Conservation (phyloP, 192 early-diverging fungal genomes). For the Bifiguratus adelaidae region DNA sequence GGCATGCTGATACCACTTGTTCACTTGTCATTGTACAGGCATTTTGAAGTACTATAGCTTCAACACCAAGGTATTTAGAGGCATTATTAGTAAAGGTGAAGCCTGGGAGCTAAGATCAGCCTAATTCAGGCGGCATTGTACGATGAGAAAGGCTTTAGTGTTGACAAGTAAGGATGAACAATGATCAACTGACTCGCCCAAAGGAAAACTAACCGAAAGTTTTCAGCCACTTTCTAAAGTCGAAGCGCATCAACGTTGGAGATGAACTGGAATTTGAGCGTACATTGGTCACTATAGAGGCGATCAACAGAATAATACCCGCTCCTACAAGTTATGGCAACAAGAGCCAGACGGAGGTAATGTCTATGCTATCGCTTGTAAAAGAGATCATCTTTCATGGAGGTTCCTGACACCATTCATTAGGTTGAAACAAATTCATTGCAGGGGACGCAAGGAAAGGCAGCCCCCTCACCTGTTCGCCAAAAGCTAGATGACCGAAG, state of each 20-base stretch:
- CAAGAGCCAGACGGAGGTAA: background rate
- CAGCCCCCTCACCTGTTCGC: background rate
- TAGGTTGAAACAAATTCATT: background rate
- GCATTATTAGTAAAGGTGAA: background rate
- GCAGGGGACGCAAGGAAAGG: background rate
- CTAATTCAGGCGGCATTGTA: slow-evolving; percentile 23
- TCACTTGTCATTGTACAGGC: slow-evolving; percentile 1
- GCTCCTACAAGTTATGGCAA: background rate
- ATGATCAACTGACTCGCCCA: background rate
- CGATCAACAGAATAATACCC: background rate
- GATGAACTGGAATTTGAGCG: slow-evolving; percentile 42
- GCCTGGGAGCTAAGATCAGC: background rate
- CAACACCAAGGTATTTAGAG: slow-evolving; percentile 8
- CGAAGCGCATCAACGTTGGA: slow-evolving; percentile 9
- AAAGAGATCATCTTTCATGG: background rate
- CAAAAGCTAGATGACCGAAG: background rate
- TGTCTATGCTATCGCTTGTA: background rate
- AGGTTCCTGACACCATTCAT: background rate
- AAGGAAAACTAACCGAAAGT: background rate
- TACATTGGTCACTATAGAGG: slow-evolving; percentile 31
- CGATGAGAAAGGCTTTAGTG: slow-evolving; percentile 25
- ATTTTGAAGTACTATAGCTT: slow-evolving; percentile 11
- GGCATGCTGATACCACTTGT: background rate
- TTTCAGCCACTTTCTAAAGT: slow-evolving; percentile 12
- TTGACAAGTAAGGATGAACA: slow-evolving; percentile 21